Evolutionary conservation across 441 rosid genomes (phyloP), one percentile per base, ranked within the genome.

Genomic region (Populus trichocarpa): DNA sequence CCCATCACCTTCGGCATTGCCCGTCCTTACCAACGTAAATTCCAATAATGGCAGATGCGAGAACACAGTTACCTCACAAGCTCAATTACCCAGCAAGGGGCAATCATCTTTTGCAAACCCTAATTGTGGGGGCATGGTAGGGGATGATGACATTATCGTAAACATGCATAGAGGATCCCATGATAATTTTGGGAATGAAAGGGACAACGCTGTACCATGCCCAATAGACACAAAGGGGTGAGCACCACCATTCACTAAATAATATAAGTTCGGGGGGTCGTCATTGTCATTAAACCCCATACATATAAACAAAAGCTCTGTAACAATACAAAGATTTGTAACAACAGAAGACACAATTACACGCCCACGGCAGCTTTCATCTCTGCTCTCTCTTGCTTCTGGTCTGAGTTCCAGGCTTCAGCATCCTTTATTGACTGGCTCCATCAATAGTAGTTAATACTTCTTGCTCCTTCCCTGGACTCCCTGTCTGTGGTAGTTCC

Each of bases 321-420:
- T 23, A 4, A 23, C 66, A 4, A 22, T 46, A 14, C 57, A 61
- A 23, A 23, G 66, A 23, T 63, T 63, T 63, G 66, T 61, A 1
- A 9, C 66, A 1, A 22, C 46, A 35, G 53, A 69, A 14, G 67
- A 22, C 28, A 12, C 57, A 59, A 59, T 20, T 2, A n/a, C 64
- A 59, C 64, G 1, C 25, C 4, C 4, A 8, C 64, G 9, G 10
- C 68, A 28, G 23, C 67, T 4, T 63, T 64, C 40, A 26, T 10
- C 59, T 25, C 53, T 72, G 64, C 18, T 26, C 75, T 74, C 75
- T 74, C 72, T 71, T 28, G 70, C 53, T 74, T 28, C 78, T 46
- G 33, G 50, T 71, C 72, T 61, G 67, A 53, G 69, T 59, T 59
- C 10, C 64, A 59, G 23, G 25, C 73, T 23, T 75, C 78, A 72